Evolutionary conservation across 305 asterid genomes (phyloP), one percentile per base, ranked within the genome.

Genomic region (Lippia alba): DNA sequence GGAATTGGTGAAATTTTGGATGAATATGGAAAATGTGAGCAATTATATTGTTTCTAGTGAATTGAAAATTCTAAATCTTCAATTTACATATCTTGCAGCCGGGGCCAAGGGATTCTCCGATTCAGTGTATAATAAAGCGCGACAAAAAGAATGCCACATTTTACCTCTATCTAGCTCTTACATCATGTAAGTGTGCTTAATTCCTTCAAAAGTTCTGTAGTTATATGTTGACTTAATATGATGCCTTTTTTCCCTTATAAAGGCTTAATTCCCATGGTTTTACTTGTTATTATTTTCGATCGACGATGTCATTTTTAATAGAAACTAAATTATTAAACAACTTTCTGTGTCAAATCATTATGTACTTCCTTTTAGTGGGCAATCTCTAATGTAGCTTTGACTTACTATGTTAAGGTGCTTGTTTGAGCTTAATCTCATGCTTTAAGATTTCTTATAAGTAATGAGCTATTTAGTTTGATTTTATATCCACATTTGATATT

Each of bases 111-210:
- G 97, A 89, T 44, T 57, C 82, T 74, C 96, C 97, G 0, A 75
- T 82, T 83, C 93, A 91, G 59, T 94, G 99, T 78, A 78, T 94
- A 45, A 91, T 94, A 73, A 89, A 85, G 70, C 99, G 99, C 16
- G 96, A 94, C 93, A 91, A 94, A 90, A 94, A 87, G 89, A 94
- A 73, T 6, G 84, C 87, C 0, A 78, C 84, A 44, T 94, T 94
- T 84, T 80, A 82, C 79, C 97, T 91, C 46, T 89, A 91, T 74
- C 89, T 94, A 55, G 96, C 95, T 63, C 93, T 89, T 78, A 57
- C 99, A 71, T 85, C 93, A 55, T 85, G 99, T 91, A 79, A 81
- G 99, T 76, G n/a, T 36, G 30, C 30, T 24, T 24, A 61, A 69
- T 30, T 72, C 44, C 61, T 58, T 56, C 30, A 24, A 24, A 72